phyloP scores from a whole-genome alignment of 371 early-diverging fungal genomes.

The Saksenaea vasiformis region DNA sequence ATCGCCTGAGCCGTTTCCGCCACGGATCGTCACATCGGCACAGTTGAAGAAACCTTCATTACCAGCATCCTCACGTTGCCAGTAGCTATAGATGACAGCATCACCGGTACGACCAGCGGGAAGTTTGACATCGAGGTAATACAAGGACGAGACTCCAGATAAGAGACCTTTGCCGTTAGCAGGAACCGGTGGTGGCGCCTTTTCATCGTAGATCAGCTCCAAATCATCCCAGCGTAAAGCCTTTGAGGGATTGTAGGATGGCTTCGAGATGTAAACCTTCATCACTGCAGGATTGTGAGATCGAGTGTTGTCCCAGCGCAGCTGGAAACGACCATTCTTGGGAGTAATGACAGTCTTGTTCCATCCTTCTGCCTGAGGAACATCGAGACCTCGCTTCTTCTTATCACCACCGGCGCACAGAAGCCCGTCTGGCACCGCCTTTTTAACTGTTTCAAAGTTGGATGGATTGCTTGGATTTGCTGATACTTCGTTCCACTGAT shows the following conservation, averaged over 20 bases:
- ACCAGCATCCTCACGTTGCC: slow-evolving; percentile 6
- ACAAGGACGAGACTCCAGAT: background rate
- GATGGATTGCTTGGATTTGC: slow-evolving; percentile 1
- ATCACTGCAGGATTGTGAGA: slow-evolving; percentile 4
- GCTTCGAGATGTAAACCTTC: slow-evolving; percentile 1
- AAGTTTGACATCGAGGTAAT: slow-evolving; percentile 1
- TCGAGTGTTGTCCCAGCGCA: slow-evolving; percentile 4
- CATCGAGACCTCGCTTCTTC: background rate
- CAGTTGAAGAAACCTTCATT: slow-evolving; percentile 8
- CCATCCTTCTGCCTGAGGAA: background rate
- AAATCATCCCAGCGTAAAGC: background rate
- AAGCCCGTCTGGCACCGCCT: background rate
- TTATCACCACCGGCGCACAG: background rate
- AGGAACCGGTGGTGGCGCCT: background rate
- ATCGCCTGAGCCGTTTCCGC: background rate
- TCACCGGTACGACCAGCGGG: background rate
- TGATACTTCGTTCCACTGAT: slow-evolving; percentile 3
- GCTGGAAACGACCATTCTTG: background rate
- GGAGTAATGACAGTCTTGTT: background rate
- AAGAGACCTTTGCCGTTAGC: slow-evolving; percentile 2
- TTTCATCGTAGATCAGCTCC: background rate
- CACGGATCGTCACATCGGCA: slow-evolving; percentile 5
- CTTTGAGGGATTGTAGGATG: background rate
- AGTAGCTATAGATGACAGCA: background rate
- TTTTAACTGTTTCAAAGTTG: background rate